Evolutionary conservation across 2,329 filamentous ascomycete species (phyloP).

Genomic region (Cytospora chrysosperma): DNA sequence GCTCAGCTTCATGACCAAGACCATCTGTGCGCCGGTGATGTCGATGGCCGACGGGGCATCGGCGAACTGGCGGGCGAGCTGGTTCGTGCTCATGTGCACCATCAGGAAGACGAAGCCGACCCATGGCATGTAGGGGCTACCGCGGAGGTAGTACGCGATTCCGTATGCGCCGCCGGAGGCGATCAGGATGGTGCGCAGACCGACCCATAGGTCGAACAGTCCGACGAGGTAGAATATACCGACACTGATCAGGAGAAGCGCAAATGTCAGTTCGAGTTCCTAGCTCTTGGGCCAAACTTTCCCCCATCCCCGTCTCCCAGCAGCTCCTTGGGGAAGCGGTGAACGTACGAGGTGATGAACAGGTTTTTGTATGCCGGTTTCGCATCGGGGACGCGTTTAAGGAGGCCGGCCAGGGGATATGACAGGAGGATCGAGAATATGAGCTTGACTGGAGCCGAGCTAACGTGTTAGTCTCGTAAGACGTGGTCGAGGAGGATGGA

Average conservation of each 20-base stretch:
- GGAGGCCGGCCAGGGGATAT: conserved; percentile 81
- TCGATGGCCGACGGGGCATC: conserved; percentile 69
- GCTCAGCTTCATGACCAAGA: conserved; percentile 94
- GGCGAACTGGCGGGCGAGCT: conserved; percentile 75
- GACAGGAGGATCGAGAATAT: conserved; percentile 87
- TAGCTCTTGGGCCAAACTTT: not conserved
- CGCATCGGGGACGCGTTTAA: conserved; percentile 87
- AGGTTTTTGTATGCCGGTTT: conserved; percentile 82
- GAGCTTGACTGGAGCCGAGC: conserved; percentile 74
- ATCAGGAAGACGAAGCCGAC: conserved; percentile 90
- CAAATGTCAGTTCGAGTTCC: not conserved
- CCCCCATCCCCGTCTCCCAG: not conserved
- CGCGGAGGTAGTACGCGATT: conserved; percentile 77
- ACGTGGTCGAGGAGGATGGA: not conserved
- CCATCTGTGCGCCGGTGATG: conserved; percentile 96
- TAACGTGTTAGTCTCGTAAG: not conserved
- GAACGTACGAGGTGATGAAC: conserved; percentile 72
- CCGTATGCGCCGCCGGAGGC: conserved; percentile 77
- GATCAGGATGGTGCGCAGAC: conserved; percentile 74
- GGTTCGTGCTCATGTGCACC: conserved; percentile 90
- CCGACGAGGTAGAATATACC: conserved; percentile 91
- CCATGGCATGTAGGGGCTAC: conserved; percentile 95
- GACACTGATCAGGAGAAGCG: conserved; percentile 48
- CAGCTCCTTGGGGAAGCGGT: no score
- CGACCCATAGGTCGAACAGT: conserved; percentile 88